Evolutionary conservation across 2,329 filamentous ascomycete genomes (phyloP), one percentile per base, ranked within the genome.

Genomic region (Trichophyton rubrum): DNA sequence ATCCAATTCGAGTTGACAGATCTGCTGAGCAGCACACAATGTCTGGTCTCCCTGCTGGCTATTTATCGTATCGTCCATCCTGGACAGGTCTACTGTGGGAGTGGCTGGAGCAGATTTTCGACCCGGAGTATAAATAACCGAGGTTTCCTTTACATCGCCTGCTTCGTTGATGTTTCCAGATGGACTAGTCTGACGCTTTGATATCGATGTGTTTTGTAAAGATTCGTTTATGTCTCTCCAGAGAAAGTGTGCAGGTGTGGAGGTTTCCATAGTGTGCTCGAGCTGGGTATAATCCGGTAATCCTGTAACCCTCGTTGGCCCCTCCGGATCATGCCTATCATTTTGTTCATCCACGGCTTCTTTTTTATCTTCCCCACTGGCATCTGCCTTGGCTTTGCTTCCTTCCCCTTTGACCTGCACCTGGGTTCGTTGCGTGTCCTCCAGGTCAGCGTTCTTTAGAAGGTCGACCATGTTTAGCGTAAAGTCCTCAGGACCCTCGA

Each of bases 211-310:
- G 22, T 33, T 15, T 24, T 20, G 27, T 35, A 35, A n/a, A 33
- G 51, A 9, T 35, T 27, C 24, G 33, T 55, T 35, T 55, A 35
- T n/a, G n/a, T 55, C 49, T 58, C 70, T 71, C 58, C 62, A 61
- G 51, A 75, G 63, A 7, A 76, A 38, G 62, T 75, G 74, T 17
- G 73, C 74, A 3, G 74, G 74, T 0, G 74, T 76, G 1, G 74
- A 76, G 70, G 75, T 76, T 59, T 76, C 74, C 8, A 75, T 66
- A 2, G 74, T 73, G 8, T 73, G 73, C 1, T 71, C 74, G 47
- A 75, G 74, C 65, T 76, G 73, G 53, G 73, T 76, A 58, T 74
- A 71, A 56, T 75, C 74, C 8, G 66, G 70, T 5, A 72, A 65
- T 5, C 71, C 70, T 1, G 63, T 65, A n/a, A 35, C 56, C 4